Percentiles rank a stretch among this genome's conserved stretches.
These are phyloP conservation scores for Pyrenochaeta sp. DNA, from an alignment of 2,329 filamentous ascomycete genomes.

Conservation along the genomic window DNA sequence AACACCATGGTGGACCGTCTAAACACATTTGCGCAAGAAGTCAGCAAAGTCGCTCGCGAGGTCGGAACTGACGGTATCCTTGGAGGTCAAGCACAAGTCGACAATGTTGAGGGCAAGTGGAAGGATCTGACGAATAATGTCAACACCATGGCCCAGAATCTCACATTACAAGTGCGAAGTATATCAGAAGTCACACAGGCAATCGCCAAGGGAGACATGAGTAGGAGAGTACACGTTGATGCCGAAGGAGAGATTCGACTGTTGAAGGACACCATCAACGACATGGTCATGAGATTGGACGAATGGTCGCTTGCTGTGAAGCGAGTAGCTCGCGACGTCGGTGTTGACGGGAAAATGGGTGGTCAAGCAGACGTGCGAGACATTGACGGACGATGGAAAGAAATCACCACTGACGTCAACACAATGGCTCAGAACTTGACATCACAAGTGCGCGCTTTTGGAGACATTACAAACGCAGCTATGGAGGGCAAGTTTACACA, in stretches of 20 bases:
- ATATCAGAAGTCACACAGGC: conserved; percentile 95
- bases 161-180: conserved; percentile 77
- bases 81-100: conserved; percentile 70
- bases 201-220: conserved; percentile 95
- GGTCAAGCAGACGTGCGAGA: conserved; percentile 95
- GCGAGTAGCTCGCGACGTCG: conserved; percentile 93
- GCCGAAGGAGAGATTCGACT: conserved; percentile 94
- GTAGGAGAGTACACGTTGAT: conserved; percentile 92
- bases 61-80: conserved; percentile 71
- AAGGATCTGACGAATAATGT: conserved; percentile 73
- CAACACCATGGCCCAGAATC: conserved; percentile 72
- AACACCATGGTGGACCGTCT: conserved; percentile 73
- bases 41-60: conserved; percentile 71
- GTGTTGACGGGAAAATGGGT: conserved; percentile 98
- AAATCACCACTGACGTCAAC: conserved; percentile 96
- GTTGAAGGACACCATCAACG: conserved; percentile 95
- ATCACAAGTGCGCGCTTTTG: conserved; percentile 96
- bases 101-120: conserved; percentile 73
- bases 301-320: conserved; percentile 97
- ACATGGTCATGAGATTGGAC: conserved; percentile 96
- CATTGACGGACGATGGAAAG: conserved; percentile 94
- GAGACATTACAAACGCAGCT: conserved; percentile 96
- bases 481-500: conserved; percentile 98
- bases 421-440: conserved; percentile 87
- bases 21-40: conserved; percentile 71